A percentile compares a stretch with the other conserved stretches of the same genome.
Conservation (phyloP, 306 rosid species). For the Cotoneaster glaucophyllus region DNA sequence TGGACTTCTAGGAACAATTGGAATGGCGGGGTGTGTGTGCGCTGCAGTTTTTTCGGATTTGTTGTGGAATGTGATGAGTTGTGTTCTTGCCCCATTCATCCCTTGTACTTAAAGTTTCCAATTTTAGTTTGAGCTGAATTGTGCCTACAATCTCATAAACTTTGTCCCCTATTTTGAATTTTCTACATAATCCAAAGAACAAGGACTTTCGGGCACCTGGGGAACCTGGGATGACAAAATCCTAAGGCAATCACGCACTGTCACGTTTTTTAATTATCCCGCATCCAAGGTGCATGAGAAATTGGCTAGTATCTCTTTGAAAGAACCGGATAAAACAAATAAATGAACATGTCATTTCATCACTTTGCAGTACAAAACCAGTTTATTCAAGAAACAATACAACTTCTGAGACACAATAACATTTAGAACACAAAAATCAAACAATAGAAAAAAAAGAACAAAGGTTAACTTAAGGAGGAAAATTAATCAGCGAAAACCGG, state of each 20-base stretch:
- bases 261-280: neutral
- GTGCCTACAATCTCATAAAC: neutral
- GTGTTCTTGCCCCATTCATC: neutral
- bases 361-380: neutral
- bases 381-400: slow-evolving; percentile 14
- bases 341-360: neutral
- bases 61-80: neutral
- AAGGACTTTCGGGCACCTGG: too few relatives aligned
- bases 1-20: slow-evolving; percentile 40
- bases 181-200: neutral
- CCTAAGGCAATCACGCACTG: neutral
- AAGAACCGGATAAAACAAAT: neutral
- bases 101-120: neutral
- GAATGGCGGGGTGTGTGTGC: neutral
- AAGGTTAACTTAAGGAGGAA: neutral
- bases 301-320: neutral
- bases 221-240: neutral
- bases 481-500: neutral
- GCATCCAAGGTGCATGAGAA: neutral
- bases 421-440: neutral
- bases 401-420: neutral
- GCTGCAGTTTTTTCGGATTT: neutral
- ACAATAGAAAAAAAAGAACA: neutral
- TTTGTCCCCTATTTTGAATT: neutral
- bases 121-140: neutral